Base-by-base conservation (phyloP, 139 green algal genomes). In the Chlamydomonas applanata region DNA sequence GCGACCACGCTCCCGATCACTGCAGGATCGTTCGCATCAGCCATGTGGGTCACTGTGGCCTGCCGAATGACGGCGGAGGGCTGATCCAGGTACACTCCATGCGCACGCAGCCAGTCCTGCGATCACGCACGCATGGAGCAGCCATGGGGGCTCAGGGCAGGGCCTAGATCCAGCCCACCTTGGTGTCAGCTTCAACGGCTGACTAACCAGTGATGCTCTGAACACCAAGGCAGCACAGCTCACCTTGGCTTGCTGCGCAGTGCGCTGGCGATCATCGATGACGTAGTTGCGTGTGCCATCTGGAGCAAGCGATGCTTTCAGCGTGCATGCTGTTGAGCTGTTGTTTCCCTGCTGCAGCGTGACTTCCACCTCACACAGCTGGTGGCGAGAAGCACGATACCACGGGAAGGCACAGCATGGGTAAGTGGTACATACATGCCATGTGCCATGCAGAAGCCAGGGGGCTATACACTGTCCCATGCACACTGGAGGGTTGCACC, bases 51-150 rank as follows among this genome's bases (percentile, higher is more conserved):
- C 27, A 89, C 78, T 0, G 73, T 30, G 3, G 75, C 77, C 61
- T 90, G 86, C n/a, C 78, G 76, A 36, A 90, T 87, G 36, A 83
- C 69, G 9, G 69, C 73, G 3, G 53, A 56, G 19, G 34, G n/a
- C 22, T 69, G 46, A 24, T 86, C 75, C 27, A 86, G 65, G 11
- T 29, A n/a, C 27, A 89, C 64, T 0, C 83, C 81, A 0, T 67
- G 61, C 0, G 19, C 11, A 0, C 67, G 68, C 61, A 90, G 73
- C 17, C 82, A 85, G 0, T 85, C 75, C 62, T 86, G 80, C 34
- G 72, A 16, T 44, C 34, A n/a, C 17, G 11, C 27, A 5, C 14
- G 29, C 2, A 56, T 77, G 27, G 11, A 25, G 20, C 52, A 34
- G 2, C 40, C 11, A 7, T n/a, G 11, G 40, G 7, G 11, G 7